Evolutionary conservation across 2,329 filamentous ascomycete species (phyloP).

Genomic region (Exophiala mesophila): DNA sequence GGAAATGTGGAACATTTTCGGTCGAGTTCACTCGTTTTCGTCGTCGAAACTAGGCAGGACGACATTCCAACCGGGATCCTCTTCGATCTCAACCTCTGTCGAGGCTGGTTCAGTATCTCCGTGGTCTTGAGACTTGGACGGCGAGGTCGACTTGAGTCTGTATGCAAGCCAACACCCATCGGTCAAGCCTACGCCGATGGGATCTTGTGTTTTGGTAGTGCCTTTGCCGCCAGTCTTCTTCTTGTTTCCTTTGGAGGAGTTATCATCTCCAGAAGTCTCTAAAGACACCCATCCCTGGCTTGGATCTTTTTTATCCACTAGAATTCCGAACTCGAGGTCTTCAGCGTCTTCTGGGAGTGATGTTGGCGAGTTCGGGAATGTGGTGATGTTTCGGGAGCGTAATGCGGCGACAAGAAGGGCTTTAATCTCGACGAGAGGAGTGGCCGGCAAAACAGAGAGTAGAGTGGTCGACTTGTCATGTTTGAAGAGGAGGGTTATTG

Average conservation of each 20-base stretch:
- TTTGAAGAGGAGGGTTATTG: conserved; percentile 66
- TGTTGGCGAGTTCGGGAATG: conserved; percentile 33
- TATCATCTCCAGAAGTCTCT: conserved; percentile 30
- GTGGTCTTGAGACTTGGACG: conserved; percentile 11
- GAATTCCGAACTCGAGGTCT: conserved; percentile 45
- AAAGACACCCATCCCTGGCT: conserved; percentile 48
- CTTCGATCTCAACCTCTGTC: conserved; percentile 23
- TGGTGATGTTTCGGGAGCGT: conserved; percentile 36
- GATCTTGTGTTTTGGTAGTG: conserved; percentile 30
- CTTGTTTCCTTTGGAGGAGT: conserved; percentile 24
- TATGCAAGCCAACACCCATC: conserved; percentile 41
- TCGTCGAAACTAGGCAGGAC: conserved; percentile 30
- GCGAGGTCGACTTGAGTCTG: conserved; percentile 25
- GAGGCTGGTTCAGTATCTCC: conserved; percentile 18
- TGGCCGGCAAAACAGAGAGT: conserved; percentile 58
- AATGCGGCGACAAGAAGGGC: conserved; percentile 56
- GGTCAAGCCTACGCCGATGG: conserved; percentile 34
- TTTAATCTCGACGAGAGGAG: conserved; percentile 49
- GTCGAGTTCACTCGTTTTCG: conserved; percentile 24
- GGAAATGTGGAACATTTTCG: no score
- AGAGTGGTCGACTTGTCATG: conserved; percentile 67
- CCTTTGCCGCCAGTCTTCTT: conserved; percentile 30
- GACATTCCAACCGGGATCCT: conserved; percentile 29
- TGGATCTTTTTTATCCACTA: conserved; percentile 44
- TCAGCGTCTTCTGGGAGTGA: conserved; percentile 36